Percentiles rank a stretch among this genome's conserved stretches.
phyloP scores from a whole-genome alignment of 768 basidiomycete genomes.

The Leccinum uliginosum region DNA sequence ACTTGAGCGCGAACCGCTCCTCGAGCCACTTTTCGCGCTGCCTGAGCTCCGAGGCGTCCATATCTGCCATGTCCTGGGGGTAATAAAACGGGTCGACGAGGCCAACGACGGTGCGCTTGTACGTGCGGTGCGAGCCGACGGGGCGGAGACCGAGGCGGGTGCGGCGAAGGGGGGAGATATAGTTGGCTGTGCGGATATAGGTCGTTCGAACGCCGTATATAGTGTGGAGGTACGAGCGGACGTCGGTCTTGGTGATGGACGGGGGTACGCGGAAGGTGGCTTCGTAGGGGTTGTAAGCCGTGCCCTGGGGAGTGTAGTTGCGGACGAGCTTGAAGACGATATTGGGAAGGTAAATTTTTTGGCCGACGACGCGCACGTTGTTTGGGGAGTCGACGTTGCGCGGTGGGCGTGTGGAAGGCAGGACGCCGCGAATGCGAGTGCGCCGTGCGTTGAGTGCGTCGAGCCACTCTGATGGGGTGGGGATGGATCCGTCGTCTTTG shows the following conservation, averaged over 20 bases:
- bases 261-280: constrained; percentile 92
- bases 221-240: constrained; percentile 78
- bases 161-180: constrained; percentile 53
- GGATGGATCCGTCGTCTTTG: constrained; percentile 29
- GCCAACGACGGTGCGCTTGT: constrained; percentile 91
- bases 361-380: constrained; percentile 57
- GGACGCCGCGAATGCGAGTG: constrained; percentile 65
- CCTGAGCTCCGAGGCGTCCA: constrained; percentile 51
- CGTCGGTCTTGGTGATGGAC: constrained; percentile 87
- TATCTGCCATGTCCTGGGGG: constrained; percentile 76
- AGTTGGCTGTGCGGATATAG: constrained; percentile 95
- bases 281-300: constrained; percentile 90
- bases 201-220: constrained; percentile 89
- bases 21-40: constrained; percentile 61
- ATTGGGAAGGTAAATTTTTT: constrained; percentile 88
- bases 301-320: constrained; percentile 70
- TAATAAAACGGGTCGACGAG: constrained; percentile 93
- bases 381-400: constrained; percentile 33
- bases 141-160: constrained; percentile 24
- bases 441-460: constrained; percentile 52
- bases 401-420: constrained; percentile 27
- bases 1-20: constrained; percentile 45
- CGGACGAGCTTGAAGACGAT: constrained; percentile 76
- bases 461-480: constrained; percentile 58
- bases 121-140: constrained; percentile 47